Base-by-base conservation (phyloP, 768 basidiomycete species). In the Tephrocybe sp. region DNA sequence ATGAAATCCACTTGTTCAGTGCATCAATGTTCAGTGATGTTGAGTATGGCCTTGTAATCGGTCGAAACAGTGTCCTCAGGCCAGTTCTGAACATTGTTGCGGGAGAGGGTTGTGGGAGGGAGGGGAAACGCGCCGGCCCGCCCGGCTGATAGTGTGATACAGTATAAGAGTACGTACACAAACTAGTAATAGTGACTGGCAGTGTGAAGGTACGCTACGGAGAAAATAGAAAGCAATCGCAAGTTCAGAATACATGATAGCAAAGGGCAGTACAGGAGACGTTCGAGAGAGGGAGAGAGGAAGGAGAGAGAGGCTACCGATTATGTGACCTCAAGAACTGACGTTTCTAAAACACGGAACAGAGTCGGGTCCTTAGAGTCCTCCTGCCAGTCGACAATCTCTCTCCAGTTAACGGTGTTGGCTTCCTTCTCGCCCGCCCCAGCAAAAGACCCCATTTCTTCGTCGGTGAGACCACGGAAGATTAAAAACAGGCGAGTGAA, bases 361-460 rank as follows among this genome's bases (percentile, higher is more conserved):
- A 84, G 69, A 13, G 77, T 70, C 16, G 80, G 60, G 53, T 91
- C 89, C 64, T 89, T 90, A 47, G 83, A 83, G 60, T 84, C 78
- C 65, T 92, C 91, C 8, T 83, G 82, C 86, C 88, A 92, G 19
- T 84, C 85, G 38, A 91, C 80, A 33, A 83, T 68, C 60, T 87
- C 86, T 49, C 88, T 72, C 91, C 91, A 93, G 67, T 91, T 90
- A 57, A 78, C 77, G 9, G 73, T 68, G 53, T 88, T 88, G 24
- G 90, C 91, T 64, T 91, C 91, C 67, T 92, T 92, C 69, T 91
- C 91, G 10, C 91, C 88, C 2, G 88, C 82, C 16, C 80, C 84
- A 4, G 82, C 80, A 63, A 91, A 91, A 33, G 81, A 63, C 16
- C 79, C 79, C 49, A 88, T 69, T 54, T 93, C 91, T 48, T 92